phyloP scores from a whole-genome alignment of 2,329 filamentous ascomycete genomes.

The Penicillium sp. region DNA sequence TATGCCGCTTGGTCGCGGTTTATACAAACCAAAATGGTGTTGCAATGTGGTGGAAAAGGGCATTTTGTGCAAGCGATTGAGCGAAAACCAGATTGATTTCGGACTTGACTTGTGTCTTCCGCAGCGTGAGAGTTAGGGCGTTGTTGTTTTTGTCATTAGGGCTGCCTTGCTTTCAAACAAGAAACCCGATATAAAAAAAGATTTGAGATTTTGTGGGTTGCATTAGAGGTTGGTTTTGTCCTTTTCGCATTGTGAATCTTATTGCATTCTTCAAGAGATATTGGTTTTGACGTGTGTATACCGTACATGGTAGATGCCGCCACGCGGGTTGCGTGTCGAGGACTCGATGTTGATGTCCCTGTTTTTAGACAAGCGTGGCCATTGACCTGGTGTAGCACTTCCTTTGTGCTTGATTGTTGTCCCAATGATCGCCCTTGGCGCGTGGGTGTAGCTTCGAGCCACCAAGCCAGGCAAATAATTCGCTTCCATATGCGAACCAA shows the following conservation, averaged over 20 bases:
- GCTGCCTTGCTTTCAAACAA: conserved; percentile 20
- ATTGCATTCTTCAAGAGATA: not conserved
- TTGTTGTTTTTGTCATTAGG: conserved; percentile 23
- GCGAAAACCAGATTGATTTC: conserved; percentile 25
- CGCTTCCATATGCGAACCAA: not conserved
- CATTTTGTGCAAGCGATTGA: conserved; percentile 17
- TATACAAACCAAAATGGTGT: not conserved
- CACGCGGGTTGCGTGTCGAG: not conserved
- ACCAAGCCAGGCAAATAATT: not conserved
- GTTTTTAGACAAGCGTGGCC: too few relatives aligned
- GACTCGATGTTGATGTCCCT: not conserved
- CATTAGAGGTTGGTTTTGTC: conserved; percentile 2
- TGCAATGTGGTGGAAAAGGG: not conserved
- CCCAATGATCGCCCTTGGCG: not conserved
- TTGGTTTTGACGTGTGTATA: not conserved
- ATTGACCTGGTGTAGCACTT: not conserved
- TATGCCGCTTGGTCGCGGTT: not conserved
- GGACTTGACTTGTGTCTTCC: conserved; percentile 17
- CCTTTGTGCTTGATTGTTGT: not conserved
- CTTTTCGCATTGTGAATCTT: not conserved
- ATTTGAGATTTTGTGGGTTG: conserved; percentile 19
- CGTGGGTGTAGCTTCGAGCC: not conserved
- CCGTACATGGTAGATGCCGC: not conserved
- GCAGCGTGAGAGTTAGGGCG: conserved; percentile 37
- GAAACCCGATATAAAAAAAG: conserved; percentile 10